Conservation (phyloP, 2,329 filamentous ascomycete genomes). For the Fusarium dimerum region DNA sequence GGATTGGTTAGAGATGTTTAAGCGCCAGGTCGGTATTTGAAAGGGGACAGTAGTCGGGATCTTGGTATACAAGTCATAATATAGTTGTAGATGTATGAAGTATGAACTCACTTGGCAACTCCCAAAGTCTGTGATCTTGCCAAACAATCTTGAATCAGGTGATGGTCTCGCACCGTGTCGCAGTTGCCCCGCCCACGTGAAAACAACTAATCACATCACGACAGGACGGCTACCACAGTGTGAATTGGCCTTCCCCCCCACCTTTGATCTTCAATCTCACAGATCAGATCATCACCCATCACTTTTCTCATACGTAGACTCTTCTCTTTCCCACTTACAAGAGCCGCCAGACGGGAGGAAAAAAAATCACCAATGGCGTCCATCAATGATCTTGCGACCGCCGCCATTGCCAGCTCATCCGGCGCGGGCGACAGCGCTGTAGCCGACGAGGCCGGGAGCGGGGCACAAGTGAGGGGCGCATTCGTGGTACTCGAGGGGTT, state of each 20-base stretch:
- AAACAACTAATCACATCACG: conserved; percentile 5
- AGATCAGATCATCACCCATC: not conserved
- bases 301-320: conserved; percentile 3
- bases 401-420: conserved; percentile 47
- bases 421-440: conserved; percentile 12
- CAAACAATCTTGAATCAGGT: not conserved
- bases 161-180: conserved; percentile 9
- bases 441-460: conserved; percentile 7
- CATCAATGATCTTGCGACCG: conserved; percentile 51
- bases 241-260: conserved; percentile 10
- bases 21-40: conserved; percentile 23
- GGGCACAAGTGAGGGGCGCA: conserved; percentile 49
- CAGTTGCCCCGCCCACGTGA: conserved; percentile 11
- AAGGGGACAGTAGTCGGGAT: not conserved
- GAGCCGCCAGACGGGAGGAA: not conserved
- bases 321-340: conserved; percentile 3
- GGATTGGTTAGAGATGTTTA: conserved; percentile 27
- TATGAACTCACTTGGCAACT: not conserved
- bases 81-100: not conserved
- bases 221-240: conserved; percentile 8
- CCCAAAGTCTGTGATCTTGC: too few species aligned
- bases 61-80: not conserved
- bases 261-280: conserved; percentile 2
- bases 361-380: conserved; percentile 40
- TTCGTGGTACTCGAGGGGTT: conserved; percentile 86